These are phyloP conservation scores for Marchantia polymorpha DNA, from an alignment of 225 moss, liverwort and hornwort genomes.

Conservation along the genomic window DNA sequence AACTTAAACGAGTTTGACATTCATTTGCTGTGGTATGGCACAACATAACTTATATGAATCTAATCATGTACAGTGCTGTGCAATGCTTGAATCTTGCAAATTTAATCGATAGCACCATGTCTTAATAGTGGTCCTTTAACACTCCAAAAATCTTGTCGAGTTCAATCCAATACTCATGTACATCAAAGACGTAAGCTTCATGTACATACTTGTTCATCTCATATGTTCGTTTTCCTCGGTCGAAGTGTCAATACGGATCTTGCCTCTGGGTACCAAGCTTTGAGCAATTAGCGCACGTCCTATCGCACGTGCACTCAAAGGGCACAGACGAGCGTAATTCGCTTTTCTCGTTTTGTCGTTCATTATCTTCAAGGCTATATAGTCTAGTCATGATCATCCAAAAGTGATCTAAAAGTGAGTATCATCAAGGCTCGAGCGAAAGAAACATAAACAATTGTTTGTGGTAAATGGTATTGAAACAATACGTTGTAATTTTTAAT, in stretches of 20 bases:
- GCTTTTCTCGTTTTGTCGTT: too few relatives aligned
- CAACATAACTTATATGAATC: slow-evolving; percentile 66
- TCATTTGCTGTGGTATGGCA: slow-evolving; percentile 59
- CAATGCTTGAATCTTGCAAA: slow-evolving; percentile 65
- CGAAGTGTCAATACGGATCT: slow-evolving; percentile 65
- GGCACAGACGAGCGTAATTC: too few relatives aligned
- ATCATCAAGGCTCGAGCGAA: too few relatives aligned
- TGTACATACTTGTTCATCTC: slow-evolving; percentile 87
- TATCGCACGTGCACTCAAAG: slow-evolving; percentile 57
- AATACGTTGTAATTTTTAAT: too few relatives aligned
- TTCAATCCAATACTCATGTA: slow-evolving; percentile 62
- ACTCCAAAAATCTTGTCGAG: slow-evolving; percentile 54
- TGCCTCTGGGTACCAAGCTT: slow-evolving; percentile 77
- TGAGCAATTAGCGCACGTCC: slow-evolving; percentile 72
- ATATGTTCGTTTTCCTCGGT: slow-evolving; percentile 78
- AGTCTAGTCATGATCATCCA: too few relatives aligned
- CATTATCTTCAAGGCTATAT: too few relatives aligned
- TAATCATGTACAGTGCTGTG: slow-evolving; percentile 55
- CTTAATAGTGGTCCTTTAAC: slow-evolving; percentile 63
- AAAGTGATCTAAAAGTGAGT: too few relatives aligned
- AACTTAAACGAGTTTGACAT: slow-evolving; percentile 54
- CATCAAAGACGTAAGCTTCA: slow-evolving; percentile 52
- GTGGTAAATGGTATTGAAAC: too few relatives aligned
- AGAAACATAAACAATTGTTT: too few relatives aligned
- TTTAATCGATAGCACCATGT: slow-evolving; percentile 75